phyloP scores from a whole-genome alignment of 2,329 filamentous ascomycete species.

The Acrocalymma vagum region DNA sequence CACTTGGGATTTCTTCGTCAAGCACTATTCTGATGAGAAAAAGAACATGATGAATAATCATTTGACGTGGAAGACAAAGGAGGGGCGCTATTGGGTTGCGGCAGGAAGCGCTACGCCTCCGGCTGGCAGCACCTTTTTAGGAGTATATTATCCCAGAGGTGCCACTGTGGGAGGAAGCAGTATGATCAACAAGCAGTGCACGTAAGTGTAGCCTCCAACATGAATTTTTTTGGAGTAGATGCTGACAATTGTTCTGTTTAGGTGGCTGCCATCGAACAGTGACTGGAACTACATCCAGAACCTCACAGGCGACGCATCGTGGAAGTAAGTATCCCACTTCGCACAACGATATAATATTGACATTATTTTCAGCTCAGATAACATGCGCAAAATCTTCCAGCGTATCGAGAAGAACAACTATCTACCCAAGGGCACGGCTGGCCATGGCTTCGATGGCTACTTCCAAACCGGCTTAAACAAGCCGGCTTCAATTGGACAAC shows the following conservation, averaged over 20 bases:
- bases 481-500: constrained; percentile 56
- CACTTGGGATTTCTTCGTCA: constrained; percentile 64
- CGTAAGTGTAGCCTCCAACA: constrained; percentile 14
- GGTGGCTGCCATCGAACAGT: constrained; percentile 63
- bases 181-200: constrained; percentile 62
- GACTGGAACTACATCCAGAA: constrained; percentile 67
- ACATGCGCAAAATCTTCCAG: constrained; percentile 65
- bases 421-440: constrained; percentile 49
- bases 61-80: constrained; percentile 61
- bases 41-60: constrained; percentile 64
- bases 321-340: constrained; percentile 45
- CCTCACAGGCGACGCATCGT: constrained; percentile 67
- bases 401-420: constrained; percentile 64
- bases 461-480: constrained; percentile 60
- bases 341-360: no score
- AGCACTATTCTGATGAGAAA: constrained; percentile 63
- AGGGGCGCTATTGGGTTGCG: constrained; percentile 62
- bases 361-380: constrained; percentile 26
- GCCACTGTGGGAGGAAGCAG: constrained; percentile 64
- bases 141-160: constrained; percentile 65
- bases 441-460: constrained; percentile 67
- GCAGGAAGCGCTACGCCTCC: constrained; percentile 58
- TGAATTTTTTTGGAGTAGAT: no score
- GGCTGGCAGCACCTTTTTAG: constrained; percentile 57
- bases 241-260: no score